Evolutionary conservation across 176 grass and related monocot species (phyloP).

Genomic region (Bromus sterilis): DNA sequence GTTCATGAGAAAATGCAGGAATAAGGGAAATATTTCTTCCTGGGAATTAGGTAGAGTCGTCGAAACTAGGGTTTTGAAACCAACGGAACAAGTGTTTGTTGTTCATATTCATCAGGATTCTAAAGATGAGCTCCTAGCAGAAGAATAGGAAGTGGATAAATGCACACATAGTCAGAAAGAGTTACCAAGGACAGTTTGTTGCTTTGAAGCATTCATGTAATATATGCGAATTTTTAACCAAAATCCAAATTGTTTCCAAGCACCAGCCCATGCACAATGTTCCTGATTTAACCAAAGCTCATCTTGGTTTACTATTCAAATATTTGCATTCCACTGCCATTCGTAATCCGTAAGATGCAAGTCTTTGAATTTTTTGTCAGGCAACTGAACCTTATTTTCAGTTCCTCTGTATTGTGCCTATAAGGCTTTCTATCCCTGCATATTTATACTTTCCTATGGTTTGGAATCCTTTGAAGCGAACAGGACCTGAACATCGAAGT

Average conservation of each 20-base stretch:
- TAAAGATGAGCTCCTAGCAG: not conserved
- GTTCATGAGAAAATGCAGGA: not conserved
- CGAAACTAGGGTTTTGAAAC: not conserved
- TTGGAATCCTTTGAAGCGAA: too few relatives aligned
- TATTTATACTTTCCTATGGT: too few relatives aligned
- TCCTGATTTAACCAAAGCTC: too few relatives aligned
- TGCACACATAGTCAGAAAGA: not conserved
- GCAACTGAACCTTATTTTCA: too few relatives aligned
- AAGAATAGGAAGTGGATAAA: not conserved
- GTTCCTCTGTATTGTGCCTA: too few relatives aligned
- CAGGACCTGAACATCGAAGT: not conserved
- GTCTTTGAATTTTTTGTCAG: not conserved
- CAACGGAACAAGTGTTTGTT: not conserved
- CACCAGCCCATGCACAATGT: not conserved
- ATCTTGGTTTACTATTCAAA: not conserved
- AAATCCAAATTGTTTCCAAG: not conserved
- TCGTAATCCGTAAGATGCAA: not conserved
- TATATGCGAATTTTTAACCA: not conserved
- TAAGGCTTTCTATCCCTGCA: too few relatives aligned
- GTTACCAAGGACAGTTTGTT: not conserved
- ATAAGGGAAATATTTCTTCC: not conserved
- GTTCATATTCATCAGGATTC: not conserved
- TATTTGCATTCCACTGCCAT: not conserved
- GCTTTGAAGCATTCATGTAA: not conserved
- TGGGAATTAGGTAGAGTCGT: not conserved